phyloP scores from a whole-genome alignment of 768 basidiomycete species.

The Leccinum subgranulosum region DNA sequence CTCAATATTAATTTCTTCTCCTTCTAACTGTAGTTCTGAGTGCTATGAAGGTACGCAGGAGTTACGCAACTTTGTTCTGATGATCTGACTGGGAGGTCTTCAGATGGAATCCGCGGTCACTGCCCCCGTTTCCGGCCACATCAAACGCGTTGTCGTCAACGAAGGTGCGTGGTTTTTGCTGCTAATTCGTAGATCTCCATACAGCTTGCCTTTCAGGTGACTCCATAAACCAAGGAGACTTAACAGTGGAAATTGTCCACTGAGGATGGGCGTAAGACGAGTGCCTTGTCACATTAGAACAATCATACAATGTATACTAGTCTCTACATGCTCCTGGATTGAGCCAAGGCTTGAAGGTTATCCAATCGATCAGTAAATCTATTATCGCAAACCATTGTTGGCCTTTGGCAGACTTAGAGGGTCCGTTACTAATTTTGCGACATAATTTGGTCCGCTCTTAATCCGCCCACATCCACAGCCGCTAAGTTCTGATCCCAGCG shows the following conservation, averaged over 20 bases:
- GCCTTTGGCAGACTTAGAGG: slow-evolving; percentile 10
- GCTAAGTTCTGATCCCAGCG: slow-evolving; percentile 9
- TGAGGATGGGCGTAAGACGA: slow-evolving; percentile 27
- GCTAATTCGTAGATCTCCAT: neutral
- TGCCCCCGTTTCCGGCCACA: slow-evolving; percentile 92
- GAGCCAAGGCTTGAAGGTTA: neutral
- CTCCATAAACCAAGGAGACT: slow-evolving; percentile 91
- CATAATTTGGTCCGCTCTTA: slow-evolving; percentile 8
- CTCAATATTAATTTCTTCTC: slow-evolving; percentile 11
- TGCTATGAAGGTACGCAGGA: slow-evolving; percentile 83
- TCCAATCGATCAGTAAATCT: neutral
- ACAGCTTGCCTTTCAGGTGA: slow-evolving; percentile 54
- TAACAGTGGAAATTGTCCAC: slow-evolving; percentile 85
- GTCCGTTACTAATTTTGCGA: slow-evolving; percentile 6
- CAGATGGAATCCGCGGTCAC: slow-evolving; percentile 99
- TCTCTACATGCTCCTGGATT: slow-evolving; percentile 8
- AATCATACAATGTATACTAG: slow-evolving; percentile 18
- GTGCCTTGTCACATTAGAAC: slow-evolving; percentile 16
- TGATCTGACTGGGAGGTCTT: slow-evolving; percentile 19
- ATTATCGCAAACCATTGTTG: slow-evolving; percentile 9
- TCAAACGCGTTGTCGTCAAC: slow-evolving; percentile 89
- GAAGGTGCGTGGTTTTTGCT: slow-evolving; percentile 54
- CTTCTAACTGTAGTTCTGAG: slow-evolving; percentile 63
- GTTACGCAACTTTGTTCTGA: neutral
- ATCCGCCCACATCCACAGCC: neutral